Base-by-base conservation (phyloP, 805 yeast genomes). In the Naumovozyma dairenensis region DNA sequence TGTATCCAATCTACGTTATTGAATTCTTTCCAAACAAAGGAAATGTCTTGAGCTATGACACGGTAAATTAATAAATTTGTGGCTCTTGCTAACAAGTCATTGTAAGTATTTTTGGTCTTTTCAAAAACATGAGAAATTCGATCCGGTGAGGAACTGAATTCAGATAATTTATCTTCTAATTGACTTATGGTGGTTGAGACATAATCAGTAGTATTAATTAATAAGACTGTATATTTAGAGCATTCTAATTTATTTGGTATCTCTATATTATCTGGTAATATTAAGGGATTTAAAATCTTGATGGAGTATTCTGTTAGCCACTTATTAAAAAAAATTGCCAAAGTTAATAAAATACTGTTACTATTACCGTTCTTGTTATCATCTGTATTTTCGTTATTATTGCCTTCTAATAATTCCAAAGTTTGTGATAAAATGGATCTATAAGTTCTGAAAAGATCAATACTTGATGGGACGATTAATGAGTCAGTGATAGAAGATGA, bases 191-290 rank as follows among this genome's bases (percentile, higher is more conserved):
- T 92, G 8, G 74, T 66, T 13, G 83, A 72, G 38, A 94, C 78
- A 54, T 87, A 92, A 52, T 89, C 95, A 1, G 94, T 85, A 0
- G 98, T 89, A 45, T 85, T 84, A 22, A 89, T 60, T 7, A 86
- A 70, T 51, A 84, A 62, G 19, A 92, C 77, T 2, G 82, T 66
- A 38, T 80, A 72, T 28, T 67, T 69, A 14, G 83, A 60, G 1
- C 83, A 77, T 43, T 81, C 89, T 9, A 53, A 59, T 9, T 69
- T 60, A 18, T 74, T 69, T 1, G 55, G 55, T 16, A 63, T 59
- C 2, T 62, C 57, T 2, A 51, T 42, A 34, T 54, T 61, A 7
- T 51, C 52, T 3, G 55, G 49, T 1, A 83, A 74, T 20, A 77
- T 39, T 31, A 71, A 53, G 13, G 71, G 69, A 34, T 57, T 63